Conservation (phyloP, 495 filamentous ascomycete species). For the Penicillium bovifimosum region DNA sequence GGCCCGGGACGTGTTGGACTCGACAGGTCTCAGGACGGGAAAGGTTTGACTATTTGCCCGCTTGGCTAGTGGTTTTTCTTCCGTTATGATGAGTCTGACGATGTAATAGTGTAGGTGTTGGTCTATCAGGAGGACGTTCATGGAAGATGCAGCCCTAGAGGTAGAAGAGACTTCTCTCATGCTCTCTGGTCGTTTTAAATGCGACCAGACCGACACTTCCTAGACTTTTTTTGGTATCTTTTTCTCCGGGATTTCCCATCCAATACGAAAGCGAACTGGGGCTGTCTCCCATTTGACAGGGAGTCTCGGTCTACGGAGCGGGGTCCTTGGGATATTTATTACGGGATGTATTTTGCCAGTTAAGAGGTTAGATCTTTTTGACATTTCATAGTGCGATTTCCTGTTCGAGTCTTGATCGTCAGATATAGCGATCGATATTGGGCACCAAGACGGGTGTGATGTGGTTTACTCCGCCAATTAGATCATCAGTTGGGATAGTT, state of each 20-base stretch:
- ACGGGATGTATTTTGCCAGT: too few species aligned
- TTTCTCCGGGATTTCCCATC: slow-evolving; percentile 20
- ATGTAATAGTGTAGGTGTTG: background rate
- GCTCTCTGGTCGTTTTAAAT: slow-evolving; percentile 15
- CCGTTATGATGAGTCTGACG: background rate
- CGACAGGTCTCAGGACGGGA: background rate
- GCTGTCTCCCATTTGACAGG: slow-evolving; percentile 11
- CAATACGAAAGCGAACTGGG: slow-evolving; percentile 15
- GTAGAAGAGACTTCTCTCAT: background rate
- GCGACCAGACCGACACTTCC: slow-evolving; percentile 16
- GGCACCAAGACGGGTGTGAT: background rate
- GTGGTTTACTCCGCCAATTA: slow-evolving; percentile 1
- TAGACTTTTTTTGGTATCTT: background rate
- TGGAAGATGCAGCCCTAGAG: background rate
- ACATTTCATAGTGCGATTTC: background rate
- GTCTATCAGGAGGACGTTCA: background rate
- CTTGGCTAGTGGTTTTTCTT: too few species aligned
- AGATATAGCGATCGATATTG: background rate
- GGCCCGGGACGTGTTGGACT: background rate
- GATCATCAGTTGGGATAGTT: background rate
- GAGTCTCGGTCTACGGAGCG: slow-evolving; percentile 6
- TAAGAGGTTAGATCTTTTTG: too few species aligned
- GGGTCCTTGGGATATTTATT: slow-evolving; percentile 11
- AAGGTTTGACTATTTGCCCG: too few species aligned
- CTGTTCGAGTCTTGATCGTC: background rate